Conservation (phyloP, 163 green algal species). For the Scenedesmus sp. region DNA sequence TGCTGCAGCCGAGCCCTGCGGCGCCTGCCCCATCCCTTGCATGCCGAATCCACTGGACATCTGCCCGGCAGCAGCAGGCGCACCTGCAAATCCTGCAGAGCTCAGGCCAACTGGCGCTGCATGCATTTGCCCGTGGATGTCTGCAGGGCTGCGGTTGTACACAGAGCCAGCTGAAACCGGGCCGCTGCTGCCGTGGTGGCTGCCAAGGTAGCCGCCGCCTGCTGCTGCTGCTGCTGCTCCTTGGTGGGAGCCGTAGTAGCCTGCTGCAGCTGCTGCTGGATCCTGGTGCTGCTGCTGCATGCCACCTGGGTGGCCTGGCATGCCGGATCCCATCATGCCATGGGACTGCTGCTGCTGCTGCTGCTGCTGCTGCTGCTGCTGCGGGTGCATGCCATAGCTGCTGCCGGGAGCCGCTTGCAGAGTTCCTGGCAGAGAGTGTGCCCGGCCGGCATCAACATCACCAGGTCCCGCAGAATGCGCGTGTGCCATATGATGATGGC, state of each 20-base stretch:
- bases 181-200: not conserved
- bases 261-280: not conserved
- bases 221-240: not conserved
- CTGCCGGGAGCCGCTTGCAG: not conserved
- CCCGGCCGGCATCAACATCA: not conserved
- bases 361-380: slow-evolving; percentile 33
- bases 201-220: not conserved
- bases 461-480: not conserved
- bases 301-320: not conserved
- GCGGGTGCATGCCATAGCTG: not conserved
- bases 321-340: not conserved
- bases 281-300: not conserved
- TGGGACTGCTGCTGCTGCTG: slow-evolving; percentile 1
- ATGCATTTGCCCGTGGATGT: not conserved
- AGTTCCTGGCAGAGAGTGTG: not conserved
- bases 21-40: not conserved
- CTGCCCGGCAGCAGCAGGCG: slow-evolving; percentile 13
- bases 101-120: not conserved
- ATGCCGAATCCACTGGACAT: not conserved
- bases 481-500: not conserved
- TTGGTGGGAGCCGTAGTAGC: not conserved
- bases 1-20: not conserved
- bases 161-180: not conserved
- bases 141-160: not conserved
- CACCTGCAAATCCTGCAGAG: slow-evolving; percentile 18